Evolutionary conservation across 495 filamentous ascomycete species (phyloP), one percentile per base, ranked within the genome.

Genomic region (Penicillium ochrochloron): DNA sequence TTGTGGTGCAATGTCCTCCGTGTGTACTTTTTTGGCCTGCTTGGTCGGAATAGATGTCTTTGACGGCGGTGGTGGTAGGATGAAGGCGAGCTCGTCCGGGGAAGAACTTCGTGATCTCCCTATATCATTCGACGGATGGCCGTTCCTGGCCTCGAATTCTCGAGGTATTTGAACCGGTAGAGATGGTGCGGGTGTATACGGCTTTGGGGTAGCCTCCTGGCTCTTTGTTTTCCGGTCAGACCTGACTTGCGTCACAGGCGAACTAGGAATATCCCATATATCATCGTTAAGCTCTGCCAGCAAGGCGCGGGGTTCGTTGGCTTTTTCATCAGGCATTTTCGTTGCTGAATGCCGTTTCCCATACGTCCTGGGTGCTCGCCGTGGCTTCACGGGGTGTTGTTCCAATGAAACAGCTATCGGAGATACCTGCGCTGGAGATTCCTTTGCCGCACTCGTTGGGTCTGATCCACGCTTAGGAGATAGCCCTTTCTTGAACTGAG

Each of bases 31-130:
- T 3, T 62, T 35, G 19, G 48, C 19, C 10, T 42, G 53, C 7
- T 56, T 41, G n/a, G 34, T 48, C 41, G 62, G 33, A 39, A 14
- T 37, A 9, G 34, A 29, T 56, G n/a, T 46, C 48, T 61, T 71
- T 19, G 61, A 59, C 23, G 66, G 39, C 3, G 66, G 55, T 37
- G 61, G 60, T 37, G 61, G 60, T 35, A 66, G 14, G 8, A 73
- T 66, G 10, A 73, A 59, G 55, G 69, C 69, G 51, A 79, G 59
- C 55, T 73, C 77, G 59, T 81, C 80, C 1, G 67, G 69, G 7
- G 71, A 72, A 35, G 71, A 70, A 51, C 63, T 70, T 37, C 66
- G 42, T 14, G 63, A 66, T 41, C 31, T 57, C n/a, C 35, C 37
- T 12, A 31, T 15, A 23, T 51, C 44, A 29, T n/a, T 29, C 0